Base-by-base conservation (phyloP, 73 alveolate species). In the Urostyla sp. region DNA sequence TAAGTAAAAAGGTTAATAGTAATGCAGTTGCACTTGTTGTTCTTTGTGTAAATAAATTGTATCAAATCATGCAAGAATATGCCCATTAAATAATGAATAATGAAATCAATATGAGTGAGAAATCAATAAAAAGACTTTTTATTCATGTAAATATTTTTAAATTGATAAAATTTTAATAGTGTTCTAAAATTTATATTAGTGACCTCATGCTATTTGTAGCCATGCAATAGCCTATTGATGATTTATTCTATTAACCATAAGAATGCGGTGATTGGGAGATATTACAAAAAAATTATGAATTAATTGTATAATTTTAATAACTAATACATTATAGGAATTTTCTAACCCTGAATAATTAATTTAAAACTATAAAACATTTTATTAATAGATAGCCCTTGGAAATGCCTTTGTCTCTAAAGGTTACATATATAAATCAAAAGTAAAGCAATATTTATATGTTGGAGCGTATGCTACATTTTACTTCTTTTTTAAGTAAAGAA, bases 401-500 rank as follows among this genome's bases (percentile, higher is more conserved):
- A 48, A 69, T 10, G 67, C 83, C 18, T 10, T 69, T 20, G 27
- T 69, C 28, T n/a, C 52, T 23, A 44, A 69, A 27, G 34, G 49
- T 7, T 46, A 69, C 8, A 49, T 37, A 24, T 23, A 45, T 4
- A 56, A 69, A 6, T 18, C 20, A 37, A 20, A 34, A 8, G 11
- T 69, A 5, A 46, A 7, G 27, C 23, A 49, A 16, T 5, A 6
- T 13, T 3, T 69, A 27, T 27, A 30, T 21, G 20, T n/a, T 8
- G 78, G 87, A 0, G 10, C 15, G 6, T 75, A 27, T 43, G 87
- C 67, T 0, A 28, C 87, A 6, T 56, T 36, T 28, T 75, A 75
- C 53, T 56, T 75, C 78, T 11, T 75, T 0, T 21, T 52, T 38
- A 77, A 43, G 60, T 6, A 77, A 35, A 77, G 61, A 46, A 58